Evolutionary conservation across 2,329 filamentous ascomycete genomes (phyloP), one percentile per base, ranked within the genome.

Genomic region (Xylaria sp.): DNA sequence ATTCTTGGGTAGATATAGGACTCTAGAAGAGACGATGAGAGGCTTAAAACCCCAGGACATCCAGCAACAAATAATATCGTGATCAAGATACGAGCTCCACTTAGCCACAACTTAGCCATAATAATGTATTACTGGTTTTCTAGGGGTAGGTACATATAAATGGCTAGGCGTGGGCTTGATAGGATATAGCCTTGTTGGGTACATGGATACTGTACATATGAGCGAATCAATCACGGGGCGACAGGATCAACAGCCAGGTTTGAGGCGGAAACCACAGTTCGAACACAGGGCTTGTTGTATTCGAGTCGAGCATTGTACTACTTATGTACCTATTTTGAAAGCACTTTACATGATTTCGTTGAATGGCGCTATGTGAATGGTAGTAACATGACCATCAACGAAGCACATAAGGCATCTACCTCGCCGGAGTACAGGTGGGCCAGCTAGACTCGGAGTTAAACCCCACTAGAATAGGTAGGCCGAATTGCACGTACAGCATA

Each of bases 61-160:
- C 59, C 11, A 21, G 45, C 17, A 36, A 9, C 27, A 60, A 19
- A 67, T 53, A 17, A 47, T 9, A 17, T 19, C n/a, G 19, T 24
- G n/a, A 24, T 47, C 21, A 17, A 36, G 47, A 56, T 50, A 50
- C 24, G 39, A 42, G 17, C 64, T 39, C 34, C 36, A 47, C 34
- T 39, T 27, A 55, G 51, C 32, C 5, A 50, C 30, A 14, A 39
- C 30, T 56, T 42, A 14, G 19, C 48, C 9, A 21, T 17, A 9
- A 50, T 34, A 9, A 50, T 34, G 24, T 1, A 32, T 4, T 51
- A 27, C 36, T 51, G 17, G 17, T 17, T 56, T 45, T 21, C 1
- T 32, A 50, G 14, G 19, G 39, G 8, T 39, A 32, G 34, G 21
- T 55, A 62, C n/a, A 50, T 24, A 19, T 19, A 47, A 6, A 8